Conservation (phyloP, 2,329 filamentous ascomycete genomes). For the Thielaviopsis musarum region DNA sequence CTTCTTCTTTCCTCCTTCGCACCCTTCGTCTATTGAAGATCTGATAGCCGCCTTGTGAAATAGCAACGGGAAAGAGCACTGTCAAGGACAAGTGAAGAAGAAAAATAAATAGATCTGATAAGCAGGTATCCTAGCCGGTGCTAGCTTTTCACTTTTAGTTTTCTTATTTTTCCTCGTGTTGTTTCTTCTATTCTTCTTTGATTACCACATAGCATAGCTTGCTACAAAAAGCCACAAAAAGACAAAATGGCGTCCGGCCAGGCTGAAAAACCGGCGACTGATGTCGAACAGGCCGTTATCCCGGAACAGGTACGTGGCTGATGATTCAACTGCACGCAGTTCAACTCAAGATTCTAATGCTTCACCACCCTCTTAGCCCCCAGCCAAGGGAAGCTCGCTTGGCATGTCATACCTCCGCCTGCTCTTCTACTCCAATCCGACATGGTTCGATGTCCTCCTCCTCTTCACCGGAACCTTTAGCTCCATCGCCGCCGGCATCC, state of each 20-base stretch:
- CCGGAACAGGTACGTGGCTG: neutral
- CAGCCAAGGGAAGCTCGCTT: conserved; percentile 13
- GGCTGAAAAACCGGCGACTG: neutral
- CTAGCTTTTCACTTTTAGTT: neutral
- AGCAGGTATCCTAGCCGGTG: neutral
- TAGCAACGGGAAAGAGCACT: neutral
- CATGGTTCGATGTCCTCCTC: conserved; percentile 26
- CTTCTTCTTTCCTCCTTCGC: neutral
- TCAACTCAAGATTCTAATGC: neutral
- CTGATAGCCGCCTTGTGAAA: neutral
- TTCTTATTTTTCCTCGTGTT: neutral
- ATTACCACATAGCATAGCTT: neutral
- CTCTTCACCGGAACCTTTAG: conserved; percentile 25
- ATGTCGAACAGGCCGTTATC: neutral
- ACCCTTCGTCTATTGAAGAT: conserved; percentile 1
- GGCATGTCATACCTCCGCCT: conserved; percentile 26
- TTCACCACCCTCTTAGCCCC: neutral
- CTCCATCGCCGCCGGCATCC: conserved; percentile 41
- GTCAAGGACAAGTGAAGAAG: neutral
- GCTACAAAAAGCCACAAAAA: neutral
- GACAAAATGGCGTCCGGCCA: neutral
- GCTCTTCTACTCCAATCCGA: conserved; percentile 28
- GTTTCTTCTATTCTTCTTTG: neutral
- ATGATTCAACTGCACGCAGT: neutral
- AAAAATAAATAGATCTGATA: neutral